These are phyloP conservation scores for Podila minutissima DNA, from an alignment of 192 early-diverging fungal genomes.

Conservation along the genomic window DNA sequence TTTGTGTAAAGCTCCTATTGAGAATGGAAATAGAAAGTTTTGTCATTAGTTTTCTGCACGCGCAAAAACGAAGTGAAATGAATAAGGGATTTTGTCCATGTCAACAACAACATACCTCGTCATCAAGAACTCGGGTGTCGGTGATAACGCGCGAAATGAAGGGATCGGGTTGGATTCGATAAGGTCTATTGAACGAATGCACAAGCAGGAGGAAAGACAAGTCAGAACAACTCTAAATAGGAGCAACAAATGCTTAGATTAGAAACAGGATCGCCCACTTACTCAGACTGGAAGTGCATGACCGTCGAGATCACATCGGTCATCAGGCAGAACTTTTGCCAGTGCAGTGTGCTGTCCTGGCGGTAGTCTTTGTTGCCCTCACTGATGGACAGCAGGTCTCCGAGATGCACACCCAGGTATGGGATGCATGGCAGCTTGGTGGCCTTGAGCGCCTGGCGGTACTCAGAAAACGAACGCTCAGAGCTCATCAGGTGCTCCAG, in stretches of 20 bases:
- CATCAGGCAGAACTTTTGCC: constrained; percentile 78
- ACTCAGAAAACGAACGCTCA: constrained; percentile 66
- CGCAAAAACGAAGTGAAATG: not conserved
- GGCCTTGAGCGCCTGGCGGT: constrained; percentile 68
- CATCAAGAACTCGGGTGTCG: constrained; percentile 44
- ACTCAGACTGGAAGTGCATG: constrained; percentile 62
- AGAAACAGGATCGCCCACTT: not conserved
- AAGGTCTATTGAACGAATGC: constrained; percentile 3
- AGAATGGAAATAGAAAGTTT: not conserved
- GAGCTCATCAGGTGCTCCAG: constrained; percentile 79
- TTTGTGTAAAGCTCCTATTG: not conserved
- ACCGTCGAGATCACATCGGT: constrained; percentile 70
- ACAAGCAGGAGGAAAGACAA: not conserved
- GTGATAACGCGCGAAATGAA: constrained; percentile 46
- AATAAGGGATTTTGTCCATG: not conserved
- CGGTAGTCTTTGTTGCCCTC: constrained; percentile 75
- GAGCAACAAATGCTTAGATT: not conserved
- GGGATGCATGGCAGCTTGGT: constrained; percentile 74
- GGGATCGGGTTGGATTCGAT: constrained; percentile 46
- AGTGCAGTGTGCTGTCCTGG: constrained; percentile 72
- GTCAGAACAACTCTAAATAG: not conserved
- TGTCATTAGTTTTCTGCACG: not conserved
- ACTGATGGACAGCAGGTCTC: constrained; percentile 77
- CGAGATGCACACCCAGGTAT: constrained; percentile 80
- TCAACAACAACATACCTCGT: constrained; percentile 53